phyloP scores from a whole-genome alignment of 2,329 filamentous ascomycete species.

The Aureobasidium sp. region DNA sequence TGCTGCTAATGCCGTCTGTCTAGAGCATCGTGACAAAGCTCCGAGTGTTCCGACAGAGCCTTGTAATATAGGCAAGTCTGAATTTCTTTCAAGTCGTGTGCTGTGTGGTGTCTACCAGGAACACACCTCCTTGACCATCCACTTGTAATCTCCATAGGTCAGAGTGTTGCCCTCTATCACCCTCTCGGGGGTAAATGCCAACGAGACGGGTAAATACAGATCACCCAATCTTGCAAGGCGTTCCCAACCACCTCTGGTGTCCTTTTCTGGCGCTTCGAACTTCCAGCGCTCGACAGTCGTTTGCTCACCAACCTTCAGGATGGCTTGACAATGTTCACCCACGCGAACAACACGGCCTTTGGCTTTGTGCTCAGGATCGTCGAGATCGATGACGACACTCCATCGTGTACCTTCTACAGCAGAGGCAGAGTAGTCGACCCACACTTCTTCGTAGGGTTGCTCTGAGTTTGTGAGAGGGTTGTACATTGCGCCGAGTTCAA shows the following conservation, averaged over 20 bases:
- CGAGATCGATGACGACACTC: slow-evolving; percentile 35
- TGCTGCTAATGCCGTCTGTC: no score
- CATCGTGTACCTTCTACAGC: slow-evolving; percentile 18
- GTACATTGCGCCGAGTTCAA: slow-evolving; percentile 54
- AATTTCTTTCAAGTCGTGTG: not conserved
- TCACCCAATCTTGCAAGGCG: slow-evolving; percentile 31
- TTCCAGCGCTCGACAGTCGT: slow-evolving; percentile 50
- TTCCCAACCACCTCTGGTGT: slow-evolving; percentile 27
- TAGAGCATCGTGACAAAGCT: no score
- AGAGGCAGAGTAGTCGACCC: slow-evolving; percentile 43
- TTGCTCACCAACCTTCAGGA: slow-evolving; percentile 39
- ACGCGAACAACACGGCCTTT: slow-evolving; percentile 48
- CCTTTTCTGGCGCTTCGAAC: slow-evolving; percentile 24
- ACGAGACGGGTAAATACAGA: slow-evolving; percentile 33
- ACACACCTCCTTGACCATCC: slow-evolving; percentile 32
- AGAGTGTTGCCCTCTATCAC: slow-evolving; percentile 27
- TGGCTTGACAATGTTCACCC: slow-evolving; percentile 49
- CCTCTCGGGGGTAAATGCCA: slow-evolving; percentile 26
- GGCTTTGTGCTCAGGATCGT: slow-evolving; percentile 23
- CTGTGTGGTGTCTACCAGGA: not conserved
- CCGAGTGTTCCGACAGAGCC: not conserved
- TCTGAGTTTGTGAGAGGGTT: slow-evolving; percentile 47
- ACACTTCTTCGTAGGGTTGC: slow-evolving; percentile 59
- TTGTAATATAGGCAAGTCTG: not conserved
- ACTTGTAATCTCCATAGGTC: slow-evolving; percentile 27